Evolutionary conservation across 768 basidiomycete genomes (phyloP).

Genomic region (Hericium rajendrae): DNA sequence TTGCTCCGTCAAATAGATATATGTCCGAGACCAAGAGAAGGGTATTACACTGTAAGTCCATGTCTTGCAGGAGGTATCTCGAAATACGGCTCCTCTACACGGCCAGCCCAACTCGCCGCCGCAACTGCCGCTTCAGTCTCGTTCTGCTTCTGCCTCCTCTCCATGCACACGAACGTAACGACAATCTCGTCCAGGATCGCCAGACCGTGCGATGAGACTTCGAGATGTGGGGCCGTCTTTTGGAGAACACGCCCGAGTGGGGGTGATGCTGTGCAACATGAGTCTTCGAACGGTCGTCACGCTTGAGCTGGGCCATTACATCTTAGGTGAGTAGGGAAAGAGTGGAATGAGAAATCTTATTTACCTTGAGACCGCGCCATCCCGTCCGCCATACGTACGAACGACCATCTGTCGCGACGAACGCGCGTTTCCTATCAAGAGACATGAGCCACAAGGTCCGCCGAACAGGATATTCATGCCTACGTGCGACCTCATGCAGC

Average conservation of each 20-base stretch:
- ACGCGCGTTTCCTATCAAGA: background rate
- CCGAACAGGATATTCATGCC: background rate
- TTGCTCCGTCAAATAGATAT: background rate
- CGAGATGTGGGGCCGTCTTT: background rate
- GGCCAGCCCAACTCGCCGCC: too few species aligned
- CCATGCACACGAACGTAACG: too few species aligned
- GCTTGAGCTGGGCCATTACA: slow-evolving; percentile 3
- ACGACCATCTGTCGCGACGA: background rate
- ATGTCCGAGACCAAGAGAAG: too few species aligned
- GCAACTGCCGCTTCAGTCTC: background rate
- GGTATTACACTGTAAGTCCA: too few species aligned
- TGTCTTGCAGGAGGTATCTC: too few species aligned
- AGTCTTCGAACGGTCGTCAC: background rate
- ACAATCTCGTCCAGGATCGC: background rate
- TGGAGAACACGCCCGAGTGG: background rate
- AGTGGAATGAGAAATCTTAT: background rate
- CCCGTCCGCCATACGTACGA: background rate
- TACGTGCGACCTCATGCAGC: background rate
- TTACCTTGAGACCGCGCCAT: too few species aligned
- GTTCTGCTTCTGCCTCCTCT: background rate
- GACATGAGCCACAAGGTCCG: background rate
- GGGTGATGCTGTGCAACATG: background rate
- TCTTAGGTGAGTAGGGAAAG: slow-evolving; percentile 2
- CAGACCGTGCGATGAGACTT: background rate
- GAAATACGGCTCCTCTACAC: too few species aligned